Evolutionary conservation across 768 basidiomycete genomes (phyloP).

Genomic region (Infundibulicybe gibba): DNA sequence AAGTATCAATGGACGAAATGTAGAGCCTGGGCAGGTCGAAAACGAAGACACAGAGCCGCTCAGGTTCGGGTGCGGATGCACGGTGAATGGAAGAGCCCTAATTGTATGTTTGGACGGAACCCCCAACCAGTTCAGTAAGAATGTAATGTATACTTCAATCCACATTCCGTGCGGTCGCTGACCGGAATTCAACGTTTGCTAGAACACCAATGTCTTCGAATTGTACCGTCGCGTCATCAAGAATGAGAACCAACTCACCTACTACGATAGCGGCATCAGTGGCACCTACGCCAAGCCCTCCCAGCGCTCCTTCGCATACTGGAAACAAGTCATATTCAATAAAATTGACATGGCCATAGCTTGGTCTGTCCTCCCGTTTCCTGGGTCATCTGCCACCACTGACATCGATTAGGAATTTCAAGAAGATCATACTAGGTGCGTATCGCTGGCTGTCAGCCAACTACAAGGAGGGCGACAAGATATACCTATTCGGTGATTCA

Average conservation of each 20-base stretch:
- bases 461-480: slow-evolving; percentile 18
- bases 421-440: slow-evolving; percentile 16
- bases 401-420: slow-evolving; percentile 20
- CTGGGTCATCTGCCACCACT: background rate
- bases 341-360: slow-evolving; percentile 32
- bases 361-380: slow-evolving; percentile 17
- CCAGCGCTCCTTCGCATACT: slow-evolving; percentile 11
- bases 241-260: slow-evolving; percentile 19
- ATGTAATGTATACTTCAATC: slow-evolving; percentile 15
- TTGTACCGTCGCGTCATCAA: slow-evolving; percentile 19
- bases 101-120: slow-evolving; percentile 38
- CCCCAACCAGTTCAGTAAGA: slow-evolving; percentile 29
- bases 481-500: slow-evolving; percentile 20
- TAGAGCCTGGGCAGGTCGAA: too few species aligned
- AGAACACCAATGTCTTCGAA: slow-evolving; percentile 32
- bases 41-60: too few species aligned
- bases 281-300: slow-evolving; percentile 23
- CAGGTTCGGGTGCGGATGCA: background rate
- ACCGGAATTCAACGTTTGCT: background rate
- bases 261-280: slow-evolving; percentile 28
- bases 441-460: slow-evolving; percentile 24
- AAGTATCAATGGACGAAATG: too few species aligned
- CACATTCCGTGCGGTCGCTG: background rate
- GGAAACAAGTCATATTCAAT: slow-evolving; percentile 16
- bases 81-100: slow-evolving; percentile 10